These are phyloP conservation scores for Tylopilus plumbeoviolaceoides DNA, from an alignment of 768 basidiomycete species.

Conservation along the genomic window DNA sequence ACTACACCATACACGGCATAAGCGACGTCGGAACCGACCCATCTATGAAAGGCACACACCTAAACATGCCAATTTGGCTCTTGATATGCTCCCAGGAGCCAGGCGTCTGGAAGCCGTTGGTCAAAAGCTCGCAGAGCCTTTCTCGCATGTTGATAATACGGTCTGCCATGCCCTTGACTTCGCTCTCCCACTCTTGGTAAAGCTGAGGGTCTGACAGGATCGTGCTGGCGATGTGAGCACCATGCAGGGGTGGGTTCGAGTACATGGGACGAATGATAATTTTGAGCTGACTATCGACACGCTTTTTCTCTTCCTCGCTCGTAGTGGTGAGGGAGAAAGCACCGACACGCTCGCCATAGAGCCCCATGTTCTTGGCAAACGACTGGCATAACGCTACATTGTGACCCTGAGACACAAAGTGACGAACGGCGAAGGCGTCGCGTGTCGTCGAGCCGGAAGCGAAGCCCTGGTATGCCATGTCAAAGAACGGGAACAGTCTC, in stretches of 20 bases:
- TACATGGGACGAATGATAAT: constrained; percentile 96
- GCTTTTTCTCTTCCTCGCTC: constrained; percentile 71
- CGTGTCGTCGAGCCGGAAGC: constrained; percentile 88
- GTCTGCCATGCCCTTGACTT: constrained; percentile 94
- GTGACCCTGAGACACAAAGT: constrained; percentile 90
- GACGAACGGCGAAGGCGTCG: constrained; percentile 92
- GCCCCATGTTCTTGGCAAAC: constrained; percentile 99
- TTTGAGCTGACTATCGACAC: constrained; percentile 92
- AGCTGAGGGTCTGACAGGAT: constrained; percentile 74
- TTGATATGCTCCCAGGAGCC: constrained; percentile 95
- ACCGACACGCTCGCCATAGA: constrained; percentile 98
- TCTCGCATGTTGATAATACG: constrained; percentile 93
- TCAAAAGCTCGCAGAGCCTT: constrained; percentile 72
- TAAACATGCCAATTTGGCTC: constrained; percentile 97
- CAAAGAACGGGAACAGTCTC: constrained; percentile 96
- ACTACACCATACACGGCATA: constrained; percentile 34
- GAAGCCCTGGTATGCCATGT: constrained; percentile 99
- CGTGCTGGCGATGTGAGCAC: constrained; percentile 80
- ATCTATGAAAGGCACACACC: constrained; percentile 44
- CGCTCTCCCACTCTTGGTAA: constrained; percentile 83
- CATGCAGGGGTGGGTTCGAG: constrained; percentile 94
- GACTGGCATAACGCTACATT: constrained; percentile 89
- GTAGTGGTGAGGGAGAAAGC: constrained; percentile 81
- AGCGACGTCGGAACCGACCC: background rate
- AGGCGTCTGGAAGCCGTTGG: constrained; percentile 79